Percentiles rank a stretch among this genome's conserved stretches.
Conservation (phyloP, 1,139 yeast species). For the Saccharomycopsis hybrid region DNA sequence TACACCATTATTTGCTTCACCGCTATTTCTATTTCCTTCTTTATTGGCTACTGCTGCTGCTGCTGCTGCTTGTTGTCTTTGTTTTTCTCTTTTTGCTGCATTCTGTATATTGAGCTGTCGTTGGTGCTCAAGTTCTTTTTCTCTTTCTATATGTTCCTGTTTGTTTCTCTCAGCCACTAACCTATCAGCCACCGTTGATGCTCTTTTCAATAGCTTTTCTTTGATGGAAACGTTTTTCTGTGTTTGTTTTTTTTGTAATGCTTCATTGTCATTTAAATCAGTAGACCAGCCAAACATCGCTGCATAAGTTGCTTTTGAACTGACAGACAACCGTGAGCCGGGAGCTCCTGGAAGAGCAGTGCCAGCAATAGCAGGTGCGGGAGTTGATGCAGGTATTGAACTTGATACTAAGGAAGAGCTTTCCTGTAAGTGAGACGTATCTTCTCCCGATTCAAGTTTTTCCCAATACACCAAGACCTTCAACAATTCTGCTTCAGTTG, state of each 20-base stretch:
- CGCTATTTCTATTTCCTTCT: too few species aligned
- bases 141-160: constrained; percentile 5
- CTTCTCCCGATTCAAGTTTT: not conserved
- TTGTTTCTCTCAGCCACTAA: constrained; percentile 9
- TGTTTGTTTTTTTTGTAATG: not conserved
- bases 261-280: not conserved
- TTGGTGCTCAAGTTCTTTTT: not conserved
- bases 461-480: constrained; percentile 7
- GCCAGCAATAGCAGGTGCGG: too few species aligned
- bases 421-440: too few species aligned
- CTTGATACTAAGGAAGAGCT: too few species aligned
- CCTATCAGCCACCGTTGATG: constrained; percentile 13
- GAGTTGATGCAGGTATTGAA: too few species aligned
- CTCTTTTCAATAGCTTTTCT: constrained; percentile 14
- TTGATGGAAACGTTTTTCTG: constrained; percentile 3
- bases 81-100: too few species aligned
- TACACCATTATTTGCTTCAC: too few species aligned
- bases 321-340: not conserved
- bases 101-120: not conserved
- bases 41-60: too few species aligned
- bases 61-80: too few species aligned
- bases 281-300: constrained; percentile 22
- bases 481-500: constrained; percentile 7
- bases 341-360: too few species aligned
- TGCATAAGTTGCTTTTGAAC: constrained; percentile 11